Percentiles rank a stretch among this genome's conserved stretches.
Evolutionary conservation across 2,329 filamentous ascomycete genomes (phyloP).

Genomic region (Phaeosphaeriaceae sp.): DNA sequence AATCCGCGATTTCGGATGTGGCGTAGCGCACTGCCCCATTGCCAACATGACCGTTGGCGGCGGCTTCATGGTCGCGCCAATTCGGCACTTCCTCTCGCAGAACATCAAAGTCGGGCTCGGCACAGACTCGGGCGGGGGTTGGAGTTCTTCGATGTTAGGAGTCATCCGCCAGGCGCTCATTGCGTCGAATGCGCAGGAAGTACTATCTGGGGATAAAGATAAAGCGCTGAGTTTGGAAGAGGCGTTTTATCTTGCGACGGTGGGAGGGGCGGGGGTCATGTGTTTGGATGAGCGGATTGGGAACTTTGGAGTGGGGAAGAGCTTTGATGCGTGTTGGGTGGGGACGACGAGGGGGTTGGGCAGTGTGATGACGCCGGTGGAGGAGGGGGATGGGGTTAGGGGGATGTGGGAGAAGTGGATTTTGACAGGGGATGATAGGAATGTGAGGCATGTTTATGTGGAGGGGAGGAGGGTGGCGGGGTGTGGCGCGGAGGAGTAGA

Average conservation of each 20-base stretch:
- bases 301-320: constrained; percentile 65
- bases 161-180: constrained; percentile 67
- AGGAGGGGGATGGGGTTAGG: constrained; percentile 57
- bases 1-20: constrained; percentile 60
- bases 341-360: constrained; percentile 44
- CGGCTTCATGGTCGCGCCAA: constrained; percentile 68
- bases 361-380: constrained; percentile 58
- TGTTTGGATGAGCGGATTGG: constrained; percentile 63
- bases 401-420: constrained; percentile 69
- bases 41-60: constrained; percentile 62
- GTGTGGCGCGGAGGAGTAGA: too few species aligned
- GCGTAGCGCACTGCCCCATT: constrained; percentile 70
- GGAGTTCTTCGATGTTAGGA: constrained; percentile 66
- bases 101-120: constrained; percentile 73
- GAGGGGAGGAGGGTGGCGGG: constrained; percentile 1
- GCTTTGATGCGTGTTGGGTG: constrained; percentile 67
- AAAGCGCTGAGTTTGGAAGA: constrained; percentile 32
- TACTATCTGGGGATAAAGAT: constrained; percentile 48
- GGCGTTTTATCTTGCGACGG: constrained; percentile 66
- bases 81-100: constrained; percentile 64
- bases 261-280: constrained; percentile 68
- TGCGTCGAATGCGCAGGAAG: constrained; percentile 49
- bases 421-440: constrained; percentile 72
- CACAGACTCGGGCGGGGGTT: constrained; percentile 71
- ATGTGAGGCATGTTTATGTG: constrained; percentile 62